A percentile compares a stretch with the other conserved stretches of the same genome.
Evolutionary conservation across 2,329 filamentous ascomycete genomes (phyloP).

Genomic region (Claviceps monticola): DNA sequence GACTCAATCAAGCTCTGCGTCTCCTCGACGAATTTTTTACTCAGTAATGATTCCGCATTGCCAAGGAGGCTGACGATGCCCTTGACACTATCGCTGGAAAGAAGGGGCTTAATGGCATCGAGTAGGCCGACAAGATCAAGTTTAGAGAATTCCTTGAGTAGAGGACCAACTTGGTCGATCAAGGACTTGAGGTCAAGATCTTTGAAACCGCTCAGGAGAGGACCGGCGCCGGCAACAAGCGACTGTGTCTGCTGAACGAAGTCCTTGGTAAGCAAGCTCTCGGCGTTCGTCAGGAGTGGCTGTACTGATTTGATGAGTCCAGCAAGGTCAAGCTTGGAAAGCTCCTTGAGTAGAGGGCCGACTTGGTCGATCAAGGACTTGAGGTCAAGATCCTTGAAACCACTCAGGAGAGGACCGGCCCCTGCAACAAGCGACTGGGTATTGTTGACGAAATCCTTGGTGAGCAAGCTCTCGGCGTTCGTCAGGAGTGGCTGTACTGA

Average conservation of each 20-base stretch:
- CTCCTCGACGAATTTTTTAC: slow-evolving; percentile 18
- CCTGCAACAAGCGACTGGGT: slow-evolving; percentile 7
- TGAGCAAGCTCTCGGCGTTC: slow-evolving; percentile 3
- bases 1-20: slow-evolving; percentile 15
- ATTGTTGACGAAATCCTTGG: slow-evolving; percentile 11
- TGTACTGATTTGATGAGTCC: slow-evolving; percentile 5
- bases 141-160: slow-evolving; percentile 12
- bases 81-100: slow-evolving; percentile 18
- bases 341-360: slow-evolving; percentile 17
- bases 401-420: slow-evolving; percentile 19
- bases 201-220: slow-evolving; percentile 22
- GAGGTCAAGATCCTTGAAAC: slow-evolving; percentile 18
- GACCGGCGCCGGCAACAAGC: slow-evolving; percentile 11
- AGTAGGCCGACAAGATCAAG: slow-evolving; percentile 17
- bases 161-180: slow-evolving; percentile 12
- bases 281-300: slow-evolving; percentile 8
- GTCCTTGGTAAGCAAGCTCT: slow-evolving; percentile 5
- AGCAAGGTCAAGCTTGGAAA: slow-evolving; percentile 4
- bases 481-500: neutral
- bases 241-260: slow-evolving; percentile 11
- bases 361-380: slow-evolving; percentile 7
- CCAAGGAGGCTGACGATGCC: slow-evolving; percentile 20
- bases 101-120: slow-evolving; percentile 15
- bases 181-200: slow-evolving; percentile 13
- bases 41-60: slow-evolving; percentile 18